Percentiles rank a stretch among this genome's conserved stretches.
Conservation (phyloP, 495 filamentous ascomycete genomes). For the Patellaria atrata region DNA sequence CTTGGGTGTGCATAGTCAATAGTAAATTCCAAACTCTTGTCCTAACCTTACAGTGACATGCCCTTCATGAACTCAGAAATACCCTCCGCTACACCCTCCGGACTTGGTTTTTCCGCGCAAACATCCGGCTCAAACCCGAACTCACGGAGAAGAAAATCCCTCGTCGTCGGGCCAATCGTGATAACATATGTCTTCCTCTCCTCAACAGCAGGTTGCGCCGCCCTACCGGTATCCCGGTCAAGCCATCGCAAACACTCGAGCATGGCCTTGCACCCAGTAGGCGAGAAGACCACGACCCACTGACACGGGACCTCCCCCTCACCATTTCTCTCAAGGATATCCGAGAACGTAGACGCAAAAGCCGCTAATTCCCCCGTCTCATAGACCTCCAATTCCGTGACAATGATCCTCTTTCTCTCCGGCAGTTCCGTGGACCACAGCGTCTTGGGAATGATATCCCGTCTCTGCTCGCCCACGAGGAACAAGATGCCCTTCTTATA, state of each 20-base stretch:
- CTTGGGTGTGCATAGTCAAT: no score
- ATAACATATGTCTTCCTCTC: constrained; percentile 35
- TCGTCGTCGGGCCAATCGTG: constrained; percentile 89
- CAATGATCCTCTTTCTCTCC: constrained; percentile 33
- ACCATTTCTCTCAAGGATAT: constrained; percentile 28
- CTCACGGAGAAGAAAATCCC: constrained; percentile 49
- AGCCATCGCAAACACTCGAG: constrained; percentile 47
- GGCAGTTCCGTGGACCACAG: constrained; percentile 41
- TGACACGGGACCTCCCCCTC: constrained; percentile 26
- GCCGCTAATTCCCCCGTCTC: constrained; percentile 64
- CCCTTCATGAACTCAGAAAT: constrained; percentile 11
- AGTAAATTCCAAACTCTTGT: no score
- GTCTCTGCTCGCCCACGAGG: constrained; percentile 68
- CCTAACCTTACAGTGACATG: neutral
- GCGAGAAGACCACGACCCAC: constrained; percentile 93
- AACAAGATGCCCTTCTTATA: constrained; percentile 64
- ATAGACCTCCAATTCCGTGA: constrained; percentile 74
- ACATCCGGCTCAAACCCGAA: constrained; percentile 69
- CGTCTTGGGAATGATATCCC: constrained; percentile 76
- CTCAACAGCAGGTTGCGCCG: constrained; percentile 7
- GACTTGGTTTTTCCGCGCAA: constrained; percentile 66
- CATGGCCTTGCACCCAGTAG: constrained; percentile 75
- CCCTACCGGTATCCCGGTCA: constrained; percentile 34
- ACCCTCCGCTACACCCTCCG: constrained; percentile 60
- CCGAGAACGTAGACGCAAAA: constrained; percentile 52